phyloP scores from a whole-genome alignment of 2,329 filamentous ascomycete genomes.

The Fusarium buharicum region DNA sequence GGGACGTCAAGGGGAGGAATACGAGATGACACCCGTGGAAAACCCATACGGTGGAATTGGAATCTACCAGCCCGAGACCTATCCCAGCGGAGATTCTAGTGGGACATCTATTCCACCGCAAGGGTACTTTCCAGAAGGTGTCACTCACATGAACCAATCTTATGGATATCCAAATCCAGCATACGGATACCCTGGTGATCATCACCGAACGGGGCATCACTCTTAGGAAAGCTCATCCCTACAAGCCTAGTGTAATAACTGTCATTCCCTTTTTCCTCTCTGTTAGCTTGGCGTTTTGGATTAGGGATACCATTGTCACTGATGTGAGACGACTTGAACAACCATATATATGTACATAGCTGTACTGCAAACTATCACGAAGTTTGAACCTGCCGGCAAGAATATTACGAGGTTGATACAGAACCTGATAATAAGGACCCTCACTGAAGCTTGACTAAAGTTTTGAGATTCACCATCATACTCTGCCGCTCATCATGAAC shows the following conservation, averaged over 20 bases:
- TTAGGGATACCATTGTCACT: slow-evolving; percentile 25
- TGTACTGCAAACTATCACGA: neutral
- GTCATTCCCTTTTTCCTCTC: slow-evolving; percentile 2
- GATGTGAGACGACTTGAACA: slow-evolving; percentile 12
- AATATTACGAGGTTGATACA: neutral
- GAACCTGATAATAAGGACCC: neutral
- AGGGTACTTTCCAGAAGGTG: slow-evolving; percentile 20
- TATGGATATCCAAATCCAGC: slow-evolving; percentile 3
- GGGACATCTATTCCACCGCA: neutral
- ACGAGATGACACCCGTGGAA: slow-evolving; percentile 62
- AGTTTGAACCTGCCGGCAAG: neutral
- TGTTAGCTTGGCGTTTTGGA: slow-evolving; percentile 29
- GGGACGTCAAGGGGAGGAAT: slow-evolving; percentile 53
- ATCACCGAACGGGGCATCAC: slow-evolving; percentile 8
- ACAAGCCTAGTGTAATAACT: neutral
- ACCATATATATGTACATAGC: neutral
- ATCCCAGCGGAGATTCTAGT: slow-evolving; percentile 12
- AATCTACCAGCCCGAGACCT: slow-evolving; percentile 12
- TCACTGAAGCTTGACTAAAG: neutral
- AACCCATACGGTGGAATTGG: slow-evolving; percentile 44
- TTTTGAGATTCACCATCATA: too few species aligned
- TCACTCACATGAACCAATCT: slow-evolving; percentile 2
- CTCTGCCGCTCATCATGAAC: too few species aligned
- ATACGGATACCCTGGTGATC: slow-evolving; percentile 13
- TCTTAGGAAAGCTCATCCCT: neutral